Conservation (phyloP, 495 filamentous ascomycete genomes). For the Talaromyces proteolyticus region DNA sequence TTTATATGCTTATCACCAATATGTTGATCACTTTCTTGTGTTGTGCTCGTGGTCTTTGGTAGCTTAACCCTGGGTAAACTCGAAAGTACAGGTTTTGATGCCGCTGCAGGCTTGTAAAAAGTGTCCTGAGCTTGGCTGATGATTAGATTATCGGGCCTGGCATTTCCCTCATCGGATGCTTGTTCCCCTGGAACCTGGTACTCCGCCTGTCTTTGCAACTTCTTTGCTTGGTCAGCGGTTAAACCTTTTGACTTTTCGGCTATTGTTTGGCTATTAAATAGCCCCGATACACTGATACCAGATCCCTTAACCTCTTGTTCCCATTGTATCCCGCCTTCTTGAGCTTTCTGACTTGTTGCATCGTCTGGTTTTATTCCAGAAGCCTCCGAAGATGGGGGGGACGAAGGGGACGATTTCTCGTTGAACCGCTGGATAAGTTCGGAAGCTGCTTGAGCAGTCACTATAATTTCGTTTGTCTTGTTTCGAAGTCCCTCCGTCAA, state of each 20-base stretch:
- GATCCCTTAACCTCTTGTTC: background rate
- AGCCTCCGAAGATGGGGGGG: slow-evolving; percentile 1
- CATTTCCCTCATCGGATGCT: slow-evolving; percentile 18
- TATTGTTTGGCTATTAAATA: background rate
- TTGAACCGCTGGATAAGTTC: slow-evolving; percentile 52
- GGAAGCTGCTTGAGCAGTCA: slow-evolving; percentile 58
- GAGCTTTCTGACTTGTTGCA: slow-evolving; percentile 4
- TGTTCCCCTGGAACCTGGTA: slow-evolving; percentile 46
- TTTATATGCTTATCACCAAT: slow-evolving; percentile 42
- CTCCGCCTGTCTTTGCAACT: slow-evolving; percentile 48
- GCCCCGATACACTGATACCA: background rate
- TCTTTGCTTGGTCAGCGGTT: slow-evolving; percentile 31
- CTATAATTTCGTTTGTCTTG: slow-evolving; percentile 56
- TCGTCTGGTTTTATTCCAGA: background rate
- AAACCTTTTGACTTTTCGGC: background rate
- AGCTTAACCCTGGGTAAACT: slow-evolving; percentile 54
- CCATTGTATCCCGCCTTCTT: background rate
- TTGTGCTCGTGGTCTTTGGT: slow-evolving; percentile 44
- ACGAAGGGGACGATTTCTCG: slow-evolving; percentile 23
- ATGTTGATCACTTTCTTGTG: slow-evolving; percentile 29
- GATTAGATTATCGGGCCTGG: slow-evolving; percentile 16
- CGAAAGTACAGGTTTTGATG: slow-evolving; percentile 41
- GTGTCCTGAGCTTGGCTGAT: slow-evolving; percentile 50
- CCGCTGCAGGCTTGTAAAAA: slow-evolving; percentile 47
- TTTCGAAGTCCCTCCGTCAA: slow-evolving; percentile 61